Evolutionary conservation across 2,329 filamentous ascomycete species (phyloP).

Genomic region (Ceratocystis harringtonii): DNA sequence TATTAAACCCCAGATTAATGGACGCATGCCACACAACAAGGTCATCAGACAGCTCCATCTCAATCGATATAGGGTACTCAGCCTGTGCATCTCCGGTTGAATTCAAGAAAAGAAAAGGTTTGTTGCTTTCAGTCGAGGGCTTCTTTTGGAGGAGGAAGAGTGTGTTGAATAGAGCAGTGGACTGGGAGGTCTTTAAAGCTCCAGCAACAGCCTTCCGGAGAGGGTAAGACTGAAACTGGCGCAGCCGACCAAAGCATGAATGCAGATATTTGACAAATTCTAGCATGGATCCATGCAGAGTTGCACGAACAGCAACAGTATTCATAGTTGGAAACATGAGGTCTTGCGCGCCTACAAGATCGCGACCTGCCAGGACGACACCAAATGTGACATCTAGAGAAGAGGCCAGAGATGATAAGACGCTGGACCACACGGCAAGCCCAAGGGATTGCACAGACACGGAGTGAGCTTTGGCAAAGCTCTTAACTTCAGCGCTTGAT

Average conservation of each 20-base stretch:
- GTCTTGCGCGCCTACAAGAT: conserved; percentile 50
- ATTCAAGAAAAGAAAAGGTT: not conserved
- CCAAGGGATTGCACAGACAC: conserved; percentile 14
- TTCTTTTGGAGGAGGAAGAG: conserved; percentile 35
- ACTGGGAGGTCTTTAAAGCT: conserved; percentile 17
- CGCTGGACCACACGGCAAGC: conserved; percentile 52
- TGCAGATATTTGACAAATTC: conserved; percentile 62
- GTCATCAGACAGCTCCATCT: conserved; percentile 50
- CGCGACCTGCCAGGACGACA: conserved; percentile 70
- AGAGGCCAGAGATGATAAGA: conserved; percentile 46
- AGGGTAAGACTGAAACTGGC: conserved; percentile 63
- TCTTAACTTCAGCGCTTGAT: conserved; percentile 26
- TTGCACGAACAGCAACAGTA: conserved; percentile 58
- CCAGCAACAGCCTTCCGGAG: conserved; percentile 51
- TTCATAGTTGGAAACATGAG: conserved; percentile 87
- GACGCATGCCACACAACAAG: conserved; percentile 56
- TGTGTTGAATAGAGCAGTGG: conserved; percentile 36
- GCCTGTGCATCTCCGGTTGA: conserved; percentile 35
- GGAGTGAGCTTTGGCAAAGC: not conserved
- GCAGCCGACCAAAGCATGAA: conserved; percentile 47
- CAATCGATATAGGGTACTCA: conserved; percentile 69
- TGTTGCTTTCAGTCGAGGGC: not conserved
- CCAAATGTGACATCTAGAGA: conserved; percentile 69
- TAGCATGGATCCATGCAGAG: conserved; percentile 51
- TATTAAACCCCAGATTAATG: conserved; percentile 43